Conservation (phyloP, 176 grass and related monocot species). For the Raddia distichophylla region DNA sequence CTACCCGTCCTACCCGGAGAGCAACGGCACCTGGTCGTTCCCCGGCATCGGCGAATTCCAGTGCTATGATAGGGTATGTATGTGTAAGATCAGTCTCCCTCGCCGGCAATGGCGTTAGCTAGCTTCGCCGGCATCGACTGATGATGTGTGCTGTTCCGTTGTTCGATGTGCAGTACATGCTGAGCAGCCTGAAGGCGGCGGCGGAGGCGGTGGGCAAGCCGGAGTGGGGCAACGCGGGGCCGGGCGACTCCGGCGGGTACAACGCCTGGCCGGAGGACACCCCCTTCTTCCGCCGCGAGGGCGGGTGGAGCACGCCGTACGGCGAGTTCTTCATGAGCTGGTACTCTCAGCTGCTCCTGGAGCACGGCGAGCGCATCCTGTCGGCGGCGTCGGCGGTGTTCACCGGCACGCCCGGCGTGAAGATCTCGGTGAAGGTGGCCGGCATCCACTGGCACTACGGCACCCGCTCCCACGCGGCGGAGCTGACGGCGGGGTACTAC, state of each 20-base stretch:
- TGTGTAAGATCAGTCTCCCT: background rate
- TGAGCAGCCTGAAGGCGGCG: conserved; percentile 49
- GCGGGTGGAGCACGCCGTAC: conserved; percentile 58
- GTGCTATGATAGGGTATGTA: conserved; percentile 58
- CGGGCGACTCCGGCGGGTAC: conserved; percentile 53
- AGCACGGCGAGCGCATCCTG: conserved; percentile 65
- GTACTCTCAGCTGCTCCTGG: conserved; percentile 68
- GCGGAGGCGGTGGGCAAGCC: conserved; percentile 51
- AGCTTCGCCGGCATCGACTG: background rate
- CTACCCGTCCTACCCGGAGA: conserved; percentile 77
- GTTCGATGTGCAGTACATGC: conserved; percentile 50
- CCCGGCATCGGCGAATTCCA: conserved; percentile 74
- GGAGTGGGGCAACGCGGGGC: conserved; percentile 59
- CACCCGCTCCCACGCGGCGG: conserved; percentile 59
- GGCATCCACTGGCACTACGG: conserved; percentile 86
- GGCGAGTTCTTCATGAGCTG: conserved; percentile 75
- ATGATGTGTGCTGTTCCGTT: background rate
- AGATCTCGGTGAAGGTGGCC: conserved; percentile 70
- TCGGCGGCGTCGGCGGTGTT: conserved; percentile 38
- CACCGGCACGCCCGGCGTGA: conserved; percentile 26
- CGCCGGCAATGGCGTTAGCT: background rate
- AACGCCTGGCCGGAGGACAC: conserved; percentile 65
- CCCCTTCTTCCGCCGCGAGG: conserved; percentile 59
- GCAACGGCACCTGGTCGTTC: conserved; percentile 64
- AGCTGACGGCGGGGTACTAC: conserved; percentile 73